A percentile compares a stretch with the other conserved stretches of the same genome.
Conservation (phyloP, 2,329 filamentous ascomycete species). For the Neopestalotiopsis sp. region DNA sequence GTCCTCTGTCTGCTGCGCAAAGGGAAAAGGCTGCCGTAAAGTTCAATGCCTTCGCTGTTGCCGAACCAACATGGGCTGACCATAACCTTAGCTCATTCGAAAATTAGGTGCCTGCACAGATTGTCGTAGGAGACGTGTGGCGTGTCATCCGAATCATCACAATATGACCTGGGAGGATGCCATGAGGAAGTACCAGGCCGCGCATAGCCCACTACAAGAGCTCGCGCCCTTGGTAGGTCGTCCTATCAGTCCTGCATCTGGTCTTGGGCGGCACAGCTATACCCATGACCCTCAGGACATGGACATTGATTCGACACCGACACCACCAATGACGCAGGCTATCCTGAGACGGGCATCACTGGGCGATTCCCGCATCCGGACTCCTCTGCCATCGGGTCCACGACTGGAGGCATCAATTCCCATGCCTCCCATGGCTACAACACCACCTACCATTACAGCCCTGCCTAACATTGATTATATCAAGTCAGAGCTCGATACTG, state of each 20-base stretch:
- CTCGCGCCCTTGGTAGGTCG: conserved; percentile 50
- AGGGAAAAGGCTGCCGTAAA: conserved; percentile 61
- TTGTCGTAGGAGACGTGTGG: conserved; percentile 62
- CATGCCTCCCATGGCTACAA: conserved; percentile 34
- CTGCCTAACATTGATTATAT: conserved; percentile 57
- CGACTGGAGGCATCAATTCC: conserved; percentile 57
- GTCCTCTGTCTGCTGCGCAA: conserved; percentile 62
- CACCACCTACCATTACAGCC: conserved; percentile 30
- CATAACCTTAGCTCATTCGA: conserved; percentile 44
- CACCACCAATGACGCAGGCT: conserved; percentile 30
- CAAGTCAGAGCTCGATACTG: conserved; percentile 58
- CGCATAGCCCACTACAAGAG: conserved; percentile 59
- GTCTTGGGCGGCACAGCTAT: conserved; percentile 45
- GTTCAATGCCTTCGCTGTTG: neutral
- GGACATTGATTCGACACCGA: conserved; percentile 56
- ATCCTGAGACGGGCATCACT: conserved; percentile 43
- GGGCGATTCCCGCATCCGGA: conserved; percentile 58
- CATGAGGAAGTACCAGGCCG: conserved; percentile 55
- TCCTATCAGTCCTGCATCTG: conserved; percentile 53
- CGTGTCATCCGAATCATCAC: conserved; percentile 65
- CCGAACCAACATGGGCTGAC: neutral
- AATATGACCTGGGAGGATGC: conserved; percentile 67
- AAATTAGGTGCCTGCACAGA: conserved; percentile 64
- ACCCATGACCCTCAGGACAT: conserved; percentile 57
- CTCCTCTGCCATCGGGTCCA: conserved; percentile 61